phyloP scores from a whole-genome alignment of 805 yeast genomes.

The Kluyveromyces nonfermentans region DNA sequence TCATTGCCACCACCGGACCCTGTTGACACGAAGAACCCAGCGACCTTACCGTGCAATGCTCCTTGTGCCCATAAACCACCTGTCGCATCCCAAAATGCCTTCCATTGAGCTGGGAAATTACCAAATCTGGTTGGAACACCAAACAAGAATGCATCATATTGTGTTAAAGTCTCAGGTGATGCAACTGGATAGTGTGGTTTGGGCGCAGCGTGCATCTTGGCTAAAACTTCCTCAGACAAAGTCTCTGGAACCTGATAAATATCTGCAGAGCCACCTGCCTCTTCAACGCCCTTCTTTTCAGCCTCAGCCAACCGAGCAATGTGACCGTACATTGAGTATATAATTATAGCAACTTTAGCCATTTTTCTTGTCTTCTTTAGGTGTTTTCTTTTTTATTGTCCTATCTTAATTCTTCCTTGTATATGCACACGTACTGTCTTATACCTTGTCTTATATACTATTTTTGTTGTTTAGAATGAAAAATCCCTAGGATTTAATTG shows the following conservation, averaged over 20 bases:
- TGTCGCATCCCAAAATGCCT: conserved; percentile 66
- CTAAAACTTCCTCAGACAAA: conserved; percentile 50
- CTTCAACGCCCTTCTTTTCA: conserved; percentile 57
- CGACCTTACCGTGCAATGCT: conserved; percentile 62
- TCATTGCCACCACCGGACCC: conserved; percentile 87
- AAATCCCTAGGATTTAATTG: no score
- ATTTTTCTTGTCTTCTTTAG: no score
- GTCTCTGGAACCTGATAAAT: conserved; percentile 80
- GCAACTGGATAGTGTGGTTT: conserved; percentile 60
- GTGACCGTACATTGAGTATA: conserved; percentile 79
- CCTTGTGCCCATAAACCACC: conserved; percentile 77
- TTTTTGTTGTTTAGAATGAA: no score
- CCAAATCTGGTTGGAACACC: conserved; percentile 88
- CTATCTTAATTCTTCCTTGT: no score
- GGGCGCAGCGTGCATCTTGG: conserved; percentile 51
- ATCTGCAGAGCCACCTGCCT: conserved; percentile 61
- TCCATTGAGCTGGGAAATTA: conserved; percentile 68
- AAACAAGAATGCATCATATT: conserved; percentile 73
- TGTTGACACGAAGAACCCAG: conserved; percentile 62
- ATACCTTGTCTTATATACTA: no score
- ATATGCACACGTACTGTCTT: no score
- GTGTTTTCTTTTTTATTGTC: no score
- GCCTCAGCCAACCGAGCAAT: conserved; percentile 59
- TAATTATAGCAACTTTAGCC: conserved; percentile 58
- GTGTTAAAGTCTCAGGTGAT: conserved; percentile 43